A percentile compares a stretch with the other conserved stretches of the same genome.
phyloP scores from a whole-genome alignment of 1,284 basidiomycete genomes.

The Marasmius sp. region DNA sequence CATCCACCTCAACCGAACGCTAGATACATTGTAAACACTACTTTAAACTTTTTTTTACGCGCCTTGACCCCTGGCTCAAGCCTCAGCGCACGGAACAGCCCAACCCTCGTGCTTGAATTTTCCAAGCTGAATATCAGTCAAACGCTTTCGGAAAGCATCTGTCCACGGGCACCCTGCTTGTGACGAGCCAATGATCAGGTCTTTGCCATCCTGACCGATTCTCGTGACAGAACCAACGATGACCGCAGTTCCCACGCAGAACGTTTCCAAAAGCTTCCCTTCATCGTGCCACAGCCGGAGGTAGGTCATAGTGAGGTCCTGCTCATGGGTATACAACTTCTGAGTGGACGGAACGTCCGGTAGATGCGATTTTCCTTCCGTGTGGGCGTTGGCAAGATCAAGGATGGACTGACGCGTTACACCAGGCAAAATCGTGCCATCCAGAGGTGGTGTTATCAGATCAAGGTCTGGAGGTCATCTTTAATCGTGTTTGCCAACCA shows the following conservation, averaged over 20 bases:
- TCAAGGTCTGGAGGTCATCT: constrained; percentile 47
- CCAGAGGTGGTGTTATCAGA: constrained; percentile 72
- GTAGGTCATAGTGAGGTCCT: constrained; percentile 62
- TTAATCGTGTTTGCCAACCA: background rate
- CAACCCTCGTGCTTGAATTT: constrained; percentile 51
- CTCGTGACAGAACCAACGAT: constrained; percentile 58
- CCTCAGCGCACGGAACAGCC: constrained; percentile 40
- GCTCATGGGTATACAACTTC: constrained; percentile 57
- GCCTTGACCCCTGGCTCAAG: background rate
- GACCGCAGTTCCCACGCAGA: constrained; percentile 74
- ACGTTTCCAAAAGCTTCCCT: constrained; percentile 65
- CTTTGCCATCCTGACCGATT: constrained; percentile 48
- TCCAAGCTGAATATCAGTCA: constrained; percentile 70
- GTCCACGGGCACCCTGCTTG: constrained; percentile 47
- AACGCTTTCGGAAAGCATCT: constrained; percentile 50
- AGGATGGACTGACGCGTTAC: constrained; percentile 78
- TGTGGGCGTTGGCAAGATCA: constrained; percentile 52
- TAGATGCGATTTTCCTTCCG: constrained; percentile 30
- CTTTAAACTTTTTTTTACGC: constrained; percentile 10
- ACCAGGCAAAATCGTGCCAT: constrained; percentile 74
- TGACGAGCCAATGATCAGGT: background rate
- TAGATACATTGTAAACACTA: background rate
- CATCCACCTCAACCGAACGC: background rate
- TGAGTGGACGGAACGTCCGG: constrained; percentile 36
- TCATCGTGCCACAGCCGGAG: constrained; percentile 45